phyloP scores from a whole-genome alignment of 768 basidiomycete genomes.

The Suillus lakei region DNA sequence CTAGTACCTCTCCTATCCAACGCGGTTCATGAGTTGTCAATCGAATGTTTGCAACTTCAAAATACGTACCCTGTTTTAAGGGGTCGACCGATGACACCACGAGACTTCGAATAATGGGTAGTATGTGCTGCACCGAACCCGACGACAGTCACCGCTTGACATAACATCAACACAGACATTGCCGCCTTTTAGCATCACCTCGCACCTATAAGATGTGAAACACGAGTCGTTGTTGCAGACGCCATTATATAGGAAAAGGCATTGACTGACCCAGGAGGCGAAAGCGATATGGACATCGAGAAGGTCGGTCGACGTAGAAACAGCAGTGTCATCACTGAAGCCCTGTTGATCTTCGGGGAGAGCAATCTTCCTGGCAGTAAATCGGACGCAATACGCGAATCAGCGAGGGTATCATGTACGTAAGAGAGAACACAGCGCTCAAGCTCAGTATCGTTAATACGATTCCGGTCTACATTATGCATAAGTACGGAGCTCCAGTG shows the following conservation, averaged over 20 bases:
- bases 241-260: conserved; percentile 20
- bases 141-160: conserved; percentile 21
- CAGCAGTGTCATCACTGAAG: not conserved
- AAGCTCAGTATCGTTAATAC: conserved; percentile 24
- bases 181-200: no score
- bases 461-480: conserved; percentile 28
- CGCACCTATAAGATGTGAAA: conserved; percentile 22
- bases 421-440: conserved; percentile 23
- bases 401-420: conserved; percentile 24
- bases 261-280: conserved; percentile 21
- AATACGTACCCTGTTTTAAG: conserved; percentile 29
- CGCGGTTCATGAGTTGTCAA: not conserved
- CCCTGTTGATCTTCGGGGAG: not conserved
- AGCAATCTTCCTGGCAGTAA: conserved; percentile 16
- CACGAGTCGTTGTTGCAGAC: conserved; percentile 14
- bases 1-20: conserved; percentile 30
- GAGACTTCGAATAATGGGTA: conserved; percentile 30
- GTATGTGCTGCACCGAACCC: conserved; percentile 21
- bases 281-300: conserved; percentile 35
- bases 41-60: no score
- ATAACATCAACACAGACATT: not conserved
- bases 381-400: conserved; percentile 31
- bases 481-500: not conserved
- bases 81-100: conserved; percentile 33
- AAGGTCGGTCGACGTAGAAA: conserved; percentile 25